phyloP scores from a whole-genome alignment of 176 grass and related monocot species.

The Cenchrus fungigraminus region DNA sequence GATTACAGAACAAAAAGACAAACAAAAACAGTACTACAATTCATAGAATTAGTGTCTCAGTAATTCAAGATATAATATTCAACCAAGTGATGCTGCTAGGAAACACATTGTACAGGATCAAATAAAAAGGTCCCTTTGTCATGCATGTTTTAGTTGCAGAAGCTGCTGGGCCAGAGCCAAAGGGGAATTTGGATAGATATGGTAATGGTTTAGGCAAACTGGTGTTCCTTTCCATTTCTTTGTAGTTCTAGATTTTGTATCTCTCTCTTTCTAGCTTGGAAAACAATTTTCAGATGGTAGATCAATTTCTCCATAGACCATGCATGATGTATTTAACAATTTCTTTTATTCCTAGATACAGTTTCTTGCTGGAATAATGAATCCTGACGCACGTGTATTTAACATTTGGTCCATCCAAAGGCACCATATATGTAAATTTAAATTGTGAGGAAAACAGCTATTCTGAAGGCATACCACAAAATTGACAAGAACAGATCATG shows the following conservation, averaged over 20 bases:
- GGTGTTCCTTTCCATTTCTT: not conserved
- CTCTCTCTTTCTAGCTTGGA: not conserved
- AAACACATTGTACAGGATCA: not conserved
- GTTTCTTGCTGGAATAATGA: not conserved
- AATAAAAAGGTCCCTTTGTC: not conserved
- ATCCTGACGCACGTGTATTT: not conserved
- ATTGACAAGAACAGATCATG: not conserved
- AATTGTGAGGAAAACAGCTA: not conserved
- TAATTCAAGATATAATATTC: not conserved
- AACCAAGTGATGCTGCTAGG: constrained; percentile 1
- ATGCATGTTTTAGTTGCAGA: not conserved
- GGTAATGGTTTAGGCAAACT: not conserved
- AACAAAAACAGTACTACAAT: not conserved
- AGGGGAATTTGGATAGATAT: not conserved
- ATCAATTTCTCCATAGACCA: not conserved
- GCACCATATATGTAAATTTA: not conserved
- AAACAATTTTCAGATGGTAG: not conserved
- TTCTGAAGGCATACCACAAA: not conserved
- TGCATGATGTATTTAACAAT: not conserved
- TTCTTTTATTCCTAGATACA: not conserved
- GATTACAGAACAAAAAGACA: constrained; percentile 5
- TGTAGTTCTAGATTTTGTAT: not conserved
- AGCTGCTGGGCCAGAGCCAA: not conserved
- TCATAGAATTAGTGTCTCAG: not conserved
- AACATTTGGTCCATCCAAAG: constrained; percentile 15